phyloP scores from a whole-genome alignment of 805 yeast species.

The Torulaspora gathmanii region DNA sequence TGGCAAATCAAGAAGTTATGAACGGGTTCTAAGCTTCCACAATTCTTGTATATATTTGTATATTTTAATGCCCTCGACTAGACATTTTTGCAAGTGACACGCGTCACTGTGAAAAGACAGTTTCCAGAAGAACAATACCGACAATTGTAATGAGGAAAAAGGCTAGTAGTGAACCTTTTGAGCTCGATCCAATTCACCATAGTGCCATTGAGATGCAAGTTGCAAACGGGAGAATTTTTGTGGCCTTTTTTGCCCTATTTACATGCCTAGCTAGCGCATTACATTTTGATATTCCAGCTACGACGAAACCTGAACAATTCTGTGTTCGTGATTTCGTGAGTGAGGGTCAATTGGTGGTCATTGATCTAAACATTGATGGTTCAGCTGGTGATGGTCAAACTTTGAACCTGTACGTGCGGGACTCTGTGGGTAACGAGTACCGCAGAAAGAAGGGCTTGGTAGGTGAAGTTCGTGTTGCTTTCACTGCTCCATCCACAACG shows the following conservation, averaged over 20 bases:
- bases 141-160: background rate
- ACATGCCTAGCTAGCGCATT: conserved; percentile 33
- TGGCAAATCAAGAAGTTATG: conserved; percentile 22
- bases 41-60: conserved; percentile 1
- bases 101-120: background rate
- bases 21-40: background rate
- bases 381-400: conserved; percentile 80
- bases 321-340: conserved; percentile 91
- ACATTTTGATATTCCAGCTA: conserved; percentile 52
- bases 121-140: background rate
- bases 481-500: conserved; percentile 76
- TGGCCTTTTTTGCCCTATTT: conserved; percentile 4
- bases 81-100: conserved; percentile 5
- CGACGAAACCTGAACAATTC: conserved; percentile 48
- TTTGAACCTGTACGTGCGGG: conserved; percentile 62
- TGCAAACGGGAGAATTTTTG: conserved; percentile 5
- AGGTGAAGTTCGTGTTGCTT: conserved; percentile 69
- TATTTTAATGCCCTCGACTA: background rate
- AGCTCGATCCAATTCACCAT: background rate
- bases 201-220: conserved; percentile 2
- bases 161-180: background rate
- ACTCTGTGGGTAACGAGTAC: conserved; percentile 80
- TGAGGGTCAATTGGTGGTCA: conserved; percentile 82
- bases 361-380: conserved; percentile 72
- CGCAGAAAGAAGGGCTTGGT: conserved; percentile 71